Base-by-base conservation (phyloP, 495 filamentous ascomycete species). In the Hyaloscypha bicolor region DNA sequence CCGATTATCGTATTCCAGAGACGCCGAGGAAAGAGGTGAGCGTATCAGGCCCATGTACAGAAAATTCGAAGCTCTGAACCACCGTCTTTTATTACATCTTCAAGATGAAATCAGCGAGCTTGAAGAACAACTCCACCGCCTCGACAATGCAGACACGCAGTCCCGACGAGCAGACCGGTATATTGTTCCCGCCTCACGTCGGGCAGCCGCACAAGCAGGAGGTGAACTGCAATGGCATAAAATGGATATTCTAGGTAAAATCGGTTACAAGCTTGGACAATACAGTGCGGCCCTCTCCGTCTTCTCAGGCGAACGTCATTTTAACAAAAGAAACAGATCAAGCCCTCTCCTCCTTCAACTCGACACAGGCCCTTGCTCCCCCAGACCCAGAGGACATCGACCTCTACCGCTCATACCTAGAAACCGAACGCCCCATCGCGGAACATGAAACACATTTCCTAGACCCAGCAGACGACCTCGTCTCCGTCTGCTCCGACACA, bases 61-160 rank as follows among this genome's bases (percentile, higher is more conserved):
- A 42, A 90, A 90, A 66, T 97, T 97, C 72, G 90, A 91, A 72
- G 82, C 85, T 9, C 78, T 97, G 5, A 96, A 97, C 72, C 92
- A 96, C 73, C 89, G 94, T 21, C 80, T 96, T 14, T 82, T 97
- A 3, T 81, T 97, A 2, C 87, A 95, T 72, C 85, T 97, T 1
- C 94, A 96, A 78, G 92, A 95, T 73, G 93, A 96, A 74, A 87
- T 96, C 48, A 82, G 86, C 2, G 90, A 94, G 60, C 80, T 95
- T 60, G 92, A 94, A 71, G 88, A 91, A 70, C 86, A 92, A 48
- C 80, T 95, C 0, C 83, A 86, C n/a, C 78, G 81, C 1, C 77
- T 94, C 0, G 93, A 97, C 69, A 85, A 87, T 37, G 83, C 86
- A 29, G 90, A 93, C 67, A 90, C 90, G 25, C 86, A 90, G 72